Evolutionary conservation across 441 rosid species (phyloP), one percentile per base, ranked within the genome.

Genomic region (Syzygium syzygioides): DNA sequence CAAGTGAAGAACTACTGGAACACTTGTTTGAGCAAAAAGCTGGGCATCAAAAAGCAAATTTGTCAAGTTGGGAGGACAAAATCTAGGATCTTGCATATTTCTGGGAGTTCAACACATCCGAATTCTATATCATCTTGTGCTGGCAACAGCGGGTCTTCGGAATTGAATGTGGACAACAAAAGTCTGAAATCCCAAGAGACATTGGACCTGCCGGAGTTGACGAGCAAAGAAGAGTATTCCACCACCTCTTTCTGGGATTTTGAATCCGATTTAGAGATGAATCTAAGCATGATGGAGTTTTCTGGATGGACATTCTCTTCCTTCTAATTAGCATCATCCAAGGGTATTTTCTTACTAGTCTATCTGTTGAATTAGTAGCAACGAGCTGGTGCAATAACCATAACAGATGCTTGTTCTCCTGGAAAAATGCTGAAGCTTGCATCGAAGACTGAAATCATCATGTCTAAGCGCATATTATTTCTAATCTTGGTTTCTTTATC

Each of bases 1-100:
- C 97, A 96, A 90, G 98, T 96, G 93, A 96, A 97, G 92, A 97
- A 97, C 90, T 94, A 95, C 92, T 96, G 98, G 98, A 96, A 97
- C 89, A 93, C 95, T 54, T 96, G 93, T 93, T 92, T 96, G 91
- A 92, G 95, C 92, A 96, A 94, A 89, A 94, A 91, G 91, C 92
- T 92, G 7, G 95, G 92, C 50, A 92, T 91, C 86, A 90, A 88
- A 87, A 89, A 91, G 76, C 90, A 87, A 83, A 93, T 52, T 59
- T 52, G 62, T 55, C 89, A 80, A 85, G 79, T 88, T 8, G 20
- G 66, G 86, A 88, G 89, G 62, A n/a, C 85, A 83, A 89, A 53
- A 52, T 91, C 92, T 30, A 87, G 88, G 55, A 90, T 87, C 86
- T 86, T 68, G 55, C 54, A 85, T 52, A 87, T 30, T 8, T 86